Percentiles rank a stretch among this genome's conserved stretches.
Conservation (phyloP, 2,329 filamentous ascomycete species). For the Stachybotrys chartarum region DNA sequence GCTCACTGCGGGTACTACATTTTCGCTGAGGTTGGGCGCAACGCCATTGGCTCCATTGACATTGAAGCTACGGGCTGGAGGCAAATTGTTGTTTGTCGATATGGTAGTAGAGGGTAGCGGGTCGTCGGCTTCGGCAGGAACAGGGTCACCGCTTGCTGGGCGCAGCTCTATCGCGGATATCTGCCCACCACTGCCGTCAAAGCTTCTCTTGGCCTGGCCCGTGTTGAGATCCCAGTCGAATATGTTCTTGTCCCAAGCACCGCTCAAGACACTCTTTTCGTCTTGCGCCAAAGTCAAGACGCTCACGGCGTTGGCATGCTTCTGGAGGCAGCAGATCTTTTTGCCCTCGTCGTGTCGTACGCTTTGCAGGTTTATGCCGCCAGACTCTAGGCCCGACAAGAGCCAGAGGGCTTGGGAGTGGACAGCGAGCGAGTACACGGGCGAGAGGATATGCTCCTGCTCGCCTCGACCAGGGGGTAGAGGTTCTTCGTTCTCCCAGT, state of each 20-base stretch:
- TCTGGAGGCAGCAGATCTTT: slow-evolving; percentile 70
- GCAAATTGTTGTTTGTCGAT: slow-evolving; percentile 64
- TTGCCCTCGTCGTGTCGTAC: slow-evolving; percentile 93
- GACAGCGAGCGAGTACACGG: slow-evolving; percentile 89
- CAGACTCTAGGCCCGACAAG: slow-evolving; percentile 82
- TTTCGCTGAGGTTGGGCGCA: slow-evolving; percentile 8
- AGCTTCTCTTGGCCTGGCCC: slow-evolving; percentile 67
- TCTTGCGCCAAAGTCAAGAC: slow-evolving; percentile 76
- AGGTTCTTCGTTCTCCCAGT: slow-evolving; percentile 96
- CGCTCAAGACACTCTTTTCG: slow-evolving; percentile 80
- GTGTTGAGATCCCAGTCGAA: slow-evolving; percentile 94
- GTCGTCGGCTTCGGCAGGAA: slow-evolving; percentile 67
- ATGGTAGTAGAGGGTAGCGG: slow-evolving; percentile 58
- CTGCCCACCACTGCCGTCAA: slow-evolving; percentile 71
- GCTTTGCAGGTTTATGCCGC: slow-evolving; percentile 87
- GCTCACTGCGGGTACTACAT: slow-evolving; percentile 17
- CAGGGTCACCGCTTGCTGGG: slow-evolving; percentile 65
- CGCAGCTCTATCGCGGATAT: slow-evolving; percentile 84
- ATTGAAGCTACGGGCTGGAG: slow-evolving; percentile 43
- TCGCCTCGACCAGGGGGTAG: slow-evolving; percentile 32
- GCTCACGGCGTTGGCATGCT: slow-evolving; percentile 87
- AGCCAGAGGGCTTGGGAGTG: slow-evolving; percentile 89
- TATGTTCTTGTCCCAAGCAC: slow-evolving; percentile 93
- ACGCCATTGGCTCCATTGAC: slow-evolving; percentile 14
- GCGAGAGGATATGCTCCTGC: slow-evolving; percentile 64